A percentile compares a stretch with the other conserved stretches of the same genome.
Conservation (phyloP, 1,284 basidiomycete species). For the Ustilago sp. region DNA sequence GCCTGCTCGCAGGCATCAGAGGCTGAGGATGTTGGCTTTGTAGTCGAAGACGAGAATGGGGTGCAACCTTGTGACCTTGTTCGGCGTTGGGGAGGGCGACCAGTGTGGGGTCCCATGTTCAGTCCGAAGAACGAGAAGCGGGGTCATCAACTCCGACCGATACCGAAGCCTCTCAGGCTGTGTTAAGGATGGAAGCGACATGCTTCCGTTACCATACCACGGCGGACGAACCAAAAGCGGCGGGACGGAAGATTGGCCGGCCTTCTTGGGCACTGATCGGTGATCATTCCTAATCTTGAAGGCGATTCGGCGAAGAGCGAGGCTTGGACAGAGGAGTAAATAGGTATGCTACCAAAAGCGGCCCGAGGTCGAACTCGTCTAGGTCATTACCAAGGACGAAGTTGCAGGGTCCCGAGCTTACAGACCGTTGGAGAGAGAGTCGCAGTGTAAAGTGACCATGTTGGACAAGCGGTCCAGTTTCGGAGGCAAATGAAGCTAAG, state of each 20-base stretch:
- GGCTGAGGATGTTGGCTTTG: background rate
- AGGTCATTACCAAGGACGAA: background rate
- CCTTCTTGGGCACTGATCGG: slow-evolving; percentile 5
- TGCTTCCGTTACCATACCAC: background rate
- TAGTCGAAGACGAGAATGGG: background rate
- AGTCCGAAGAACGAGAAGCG: background rate
- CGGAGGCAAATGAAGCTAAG: slow-evolving; percentile 5
- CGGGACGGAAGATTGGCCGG: background rate
- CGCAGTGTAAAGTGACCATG: slow-evolving; percentile 7
- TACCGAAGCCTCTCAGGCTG: background rate
- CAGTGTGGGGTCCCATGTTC: background rate
- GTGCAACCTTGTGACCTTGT: background rate
- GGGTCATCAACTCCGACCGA: background rate
- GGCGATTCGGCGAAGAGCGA: background rate
- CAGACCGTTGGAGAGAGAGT: background rate
- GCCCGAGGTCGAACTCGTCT: background rate
- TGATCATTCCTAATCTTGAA: background rate
- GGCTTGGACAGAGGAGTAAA: background rate
- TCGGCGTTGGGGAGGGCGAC: background rate
- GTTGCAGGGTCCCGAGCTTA: background rate
- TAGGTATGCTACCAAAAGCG: background rate
- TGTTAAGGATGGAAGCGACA: background rate
- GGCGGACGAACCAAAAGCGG: background rate
- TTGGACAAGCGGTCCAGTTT: slow-evolving; percentile 23
- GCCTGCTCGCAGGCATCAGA: background rate